Percentiles rank a stretch among this genome's conserved stretches.
These are phyloP conservation scores for Hortiboletus campestris DNA, from an alignment of 768 basidiomycete species.

Conservation along the genomic window DNA sequence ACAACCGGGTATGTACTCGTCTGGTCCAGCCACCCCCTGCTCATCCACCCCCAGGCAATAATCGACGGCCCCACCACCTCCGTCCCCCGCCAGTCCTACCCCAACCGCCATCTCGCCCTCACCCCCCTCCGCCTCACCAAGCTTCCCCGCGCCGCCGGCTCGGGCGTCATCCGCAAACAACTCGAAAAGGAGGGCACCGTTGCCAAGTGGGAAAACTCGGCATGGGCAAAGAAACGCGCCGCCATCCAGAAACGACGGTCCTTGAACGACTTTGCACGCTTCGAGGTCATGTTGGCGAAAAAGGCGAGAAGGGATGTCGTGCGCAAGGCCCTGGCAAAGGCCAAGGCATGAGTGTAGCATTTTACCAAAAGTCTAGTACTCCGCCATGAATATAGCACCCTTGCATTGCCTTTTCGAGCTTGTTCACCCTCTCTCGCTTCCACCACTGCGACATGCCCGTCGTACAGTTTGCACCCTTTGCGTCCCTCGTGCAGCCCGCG, in stretches of 20 bases:
- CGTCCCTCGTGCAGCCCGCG: conserved; percentile 81
- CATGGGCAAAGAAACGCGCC: conserved; percentile 86
- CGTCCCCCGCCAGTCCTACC: conserved; percentile 89
- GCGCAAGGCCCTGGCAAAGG: conserved; percentile 64
- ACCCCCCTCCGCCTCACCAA: conserved; percentile 79
- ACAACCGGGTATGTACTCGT: conserved; percentile 77
- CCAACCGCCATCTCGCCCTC: conserved; percentile 90
- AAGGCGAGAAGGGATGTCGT: conserved; percentile 80
- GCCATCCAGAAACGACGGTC: conserved; percentile 70
- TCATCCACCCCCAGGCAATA: conserved; percentile 62
- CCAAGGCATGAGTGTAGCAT: conserved; percentile 15
- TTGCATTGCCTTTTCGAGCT: conserved; percentile 17
- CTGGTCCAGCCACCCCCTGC: neutral
- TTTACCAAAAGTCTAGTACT: neutral
- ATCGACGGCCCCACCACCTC: conserved; percentile 91
- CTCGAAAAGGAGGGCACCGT: conserved; percentile 81
- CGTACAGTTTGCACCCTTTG: conserved; percentile 88
- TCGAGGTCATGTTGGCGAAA: conserved; percentile 85
- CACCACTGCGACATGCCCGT: conserved; percentile 42
- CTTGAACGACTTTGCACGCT: conserved; percentile 89
- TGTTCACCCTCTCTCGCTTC: neutral
- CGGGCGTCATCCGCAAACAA: conserved; percentile 79
- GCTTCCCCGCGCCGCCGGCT: conserved; percentile 84
- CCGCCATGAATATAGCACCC: conserved; percentile 9
- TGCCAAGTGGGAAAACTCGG: conserved; percentile 85